phyloP scores from a whole-genome alignment of 352 stramenopile genomes.

The Pythium guiyangense region DNA sequence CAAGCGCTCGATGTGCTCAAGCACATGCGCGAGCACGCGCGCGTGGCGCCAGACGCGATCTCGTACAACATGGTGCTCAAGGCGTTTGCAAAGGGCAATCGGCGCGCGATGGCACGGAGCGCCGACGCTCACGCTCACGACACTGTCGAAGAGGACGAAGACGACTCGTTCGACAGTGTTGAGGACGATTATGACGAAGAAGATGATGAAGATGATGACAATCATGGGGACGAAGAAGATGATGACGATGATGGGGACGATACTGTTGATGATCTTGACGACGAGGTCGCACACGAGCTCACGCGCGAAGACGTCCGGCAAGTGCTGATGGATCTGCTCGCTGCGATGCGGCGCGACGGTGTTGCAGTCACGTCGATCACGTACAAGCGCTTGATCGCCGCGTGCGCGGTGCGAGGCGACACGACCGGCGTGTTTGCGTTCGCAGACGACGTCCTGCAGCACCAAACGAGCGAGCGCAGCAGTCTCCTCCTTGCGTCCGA shows the following conservation, averaged over 20 bases:
- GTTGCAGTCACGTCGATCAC: slow-evolving; percentile 15
- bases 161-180: slow-evolving; percentile 9
- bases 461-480: not conserved
- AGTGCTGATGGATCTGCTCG: slow-evolving; percentile 20
- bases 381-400: slow-evolving; percentile 32
- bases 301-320: slow-evolving; percentile 1
- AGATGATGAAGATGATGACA: not conserved
- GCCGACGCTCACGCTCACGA: slow-evolving; percentile 7
- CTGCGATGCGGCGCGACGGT: slow-evolving; percentile 24
- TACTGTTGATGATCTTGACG: not conserved
- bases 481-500: slow-evolving; percentile 20
- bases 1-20: slow-evolving; percentile 36
- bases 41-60: slow-evolving; percentile 27
- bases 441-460: slow-evolving; percentile 19
- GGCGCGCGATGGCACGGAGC: slow-evolving; percentile 15
- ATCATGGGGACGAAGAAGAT: too few relatives aligned
- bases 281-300: not conserved
- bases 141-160: slow-evolving; percentile 12
- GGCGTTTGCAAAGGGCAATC: slow-evolving; percentile 32
- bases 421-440: slow-evolving; percentile 28
- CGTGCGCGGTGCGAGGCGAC: slow-evolving; percentile 36
- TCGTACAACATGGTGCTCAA: slow-evolving; percentile 60
- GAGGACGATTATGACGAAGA: not conserved
- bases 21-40: slow-evolving; percentile 27
- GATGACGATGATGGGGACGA: too few relatives aligned